phyloP scores from a whole-genome alignment of 768 basidiomycete genomes.

The Lactarius evosmus region DNA sequence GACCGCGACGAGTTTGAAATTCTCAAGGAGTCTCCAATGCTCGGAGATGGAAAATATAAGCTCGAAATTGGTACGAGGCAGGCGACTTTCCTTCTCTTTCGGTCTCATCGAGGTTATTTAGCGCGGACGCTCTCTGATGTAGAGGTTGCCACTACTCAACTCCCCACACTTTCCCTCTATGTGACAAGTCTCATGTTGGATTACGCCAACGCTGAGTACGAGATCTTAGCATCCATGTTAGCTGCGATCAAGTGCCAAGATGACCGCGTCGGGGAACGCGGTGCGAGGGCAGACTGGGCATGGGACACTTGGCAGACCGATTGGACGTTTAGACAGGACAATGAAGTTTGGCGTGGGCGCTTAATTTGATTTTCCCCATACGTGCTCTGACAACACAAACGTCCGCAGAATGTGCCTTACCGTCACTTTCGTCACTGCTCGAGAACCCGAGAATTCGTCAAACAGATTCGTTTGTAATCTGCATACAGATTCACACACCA shows the following conservation, averaged over 20 bases:
- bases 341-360: conserved; percentile 68
- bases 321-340: conserved; percentile 66
- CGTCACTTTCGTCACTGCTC: conserved; percentile 56
- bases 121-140: conserved; percentile 12
- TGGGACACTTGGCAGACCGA: conserved; percentile 73
- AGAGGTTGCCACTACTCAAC: conserved; percentile 31
- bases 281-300: conserved; percentile 65
- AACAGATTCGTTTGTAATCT: conserved; percentile 68
- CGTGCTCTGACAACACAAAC: neutral
- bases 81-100: neutral
- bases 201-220: conserved; percentile 55
- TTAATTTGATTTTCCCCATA: neutral
- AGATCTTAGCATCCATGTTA: conserved; percentile 64
- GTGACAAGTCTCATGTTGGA: conserved; percentile 66
- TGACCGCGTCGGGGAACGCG: conserved; percentile 56
- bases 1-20: conserved; percentile 54
- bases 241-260: conserved; percentile 66
- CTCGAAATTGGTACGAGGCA: conserved; percentile 57
- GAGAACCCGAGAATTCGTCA: conserved; percentile 55
- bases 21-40: conserved; percentile 58
- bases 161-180: conserved; percentile 54
- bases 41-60: conserved; percentile 70
- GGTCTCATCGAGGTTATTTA: conserved; percentile 1
- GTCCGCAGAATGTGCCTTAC: conserved; percentile 56
- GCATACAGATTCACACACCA: conserved; percentile 69